These are phyloP conservation scores for Cyberlindnera samutprakarnensis DNA, from an alignment of 805 yeast species.

Conservation along the genomic window DNA sequence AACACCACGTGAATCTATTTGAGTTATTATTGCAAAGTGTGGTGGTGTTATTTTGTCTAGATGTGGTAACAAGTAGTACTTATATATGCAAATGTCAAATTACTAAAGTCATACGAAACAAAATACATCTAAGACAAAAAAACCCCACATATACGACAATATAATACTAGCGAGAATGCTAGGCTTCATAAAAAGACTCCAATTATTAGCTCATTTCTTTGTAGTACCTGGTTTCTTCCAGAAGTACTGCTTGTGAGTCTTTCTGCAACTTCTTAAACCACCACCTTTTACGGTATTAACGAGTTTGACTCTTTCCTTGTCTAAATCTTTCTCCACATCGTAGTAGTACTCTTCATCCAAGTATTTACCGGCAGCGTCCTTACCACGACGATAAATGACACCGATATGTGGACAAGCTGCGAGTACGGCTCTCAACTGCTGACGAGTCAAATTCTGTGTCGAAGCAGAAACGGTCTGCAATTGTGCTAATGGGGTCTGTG, in stretches of 20 bases:
- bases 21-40: too few relatives aligned
- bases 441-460: constrained; percentile 37
- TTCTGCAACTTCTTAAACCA: constrained; percentile 83
- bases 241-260: constrained; percentile 74
- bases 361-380: constrained; percentile 94
- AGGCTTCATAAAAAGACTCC: too few relatives aligned
- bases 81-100: too few relatives aligned
- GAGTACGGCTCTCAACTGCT: constrained; percentile 38
- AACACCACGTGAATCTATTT: too few relatives aligned
- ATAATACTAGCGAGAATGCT: too few relatives aligned
- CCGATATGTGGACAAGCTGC: constrained; percentile 59
- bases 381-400: constrained; percentile 81
- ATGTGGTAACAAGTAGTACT: too few relatives aligned
- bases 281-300: constrained; percentile 76
- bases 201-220: too few relatives aligned
- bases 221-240: constrained; percentile 35
- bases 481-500: constrained; percentile 79
- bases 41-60: too few relatives aligned
- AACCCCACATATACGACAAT: too few relatives aligned
- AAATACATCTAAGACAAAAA: too few relatives aligned
- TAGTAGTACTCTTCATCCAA: constrained; percentile 93
- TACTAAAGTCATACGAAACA: too few relatives aligned
- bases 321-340: constrained; percentile 74
- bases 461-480: constrained; percentile 54
- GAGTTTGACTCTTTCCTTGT: constrained; percentile 56